A percentile compares a stretch with the other conserved stretches of the same genome.
These are phyloP conservation scores for Gastrodia elata DNA, from an alignment of 106 monocot genomes.

Conservation along the genomic window DNA sequence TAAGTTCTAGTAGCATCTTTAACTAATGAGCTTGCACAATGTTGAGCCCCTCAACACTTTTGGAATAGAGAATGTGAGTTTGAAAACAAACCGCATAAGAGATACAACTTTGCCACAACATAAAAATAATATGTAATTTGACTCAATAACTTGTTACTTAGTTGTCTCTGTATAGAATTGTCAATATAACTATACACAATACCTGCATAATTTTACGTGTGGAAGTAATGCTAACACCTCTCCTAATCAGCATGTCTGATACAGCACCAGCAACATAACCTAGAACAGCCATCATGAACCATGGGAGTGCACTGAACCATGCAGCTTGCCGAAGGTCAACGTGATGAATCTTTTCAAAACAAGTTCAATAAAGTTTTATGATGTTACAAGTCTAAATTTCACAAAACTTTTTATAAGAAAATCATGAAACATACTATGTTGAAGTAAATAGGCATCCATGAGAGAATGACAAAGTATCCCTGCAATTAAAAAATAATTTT, in stretches of 20 bases:
- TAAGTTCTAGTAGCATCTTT: not conserved
- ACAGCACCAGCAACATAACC: conserved; percentile 72
- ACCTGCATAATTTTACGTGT: conserved; percentile 96
- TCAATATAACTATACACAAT: conserved; percentile 2
- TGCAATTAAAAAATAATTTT: conserved; percentile 21
- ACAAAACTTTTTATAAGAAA: conserved; percentile 1
- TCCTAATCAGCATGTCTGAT: conserved; percentile 69
- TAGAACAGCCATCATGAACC: conserved; percentile 92
- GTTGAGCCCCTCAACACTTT: not conserved
- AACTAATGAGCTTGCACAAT: not conserved
- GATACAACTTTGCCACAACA: not conserved
- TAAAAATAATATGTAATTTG: not conserved
- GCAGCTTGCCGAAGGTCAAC: conserved; percentile 91
- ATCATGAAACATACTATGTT: conserved; percentile 53
- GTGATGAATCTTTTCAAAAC: conserved; percentile 48
- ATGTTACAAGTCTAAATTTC: conserved; percentile 4
- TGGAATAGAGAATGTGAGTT: not conserved
- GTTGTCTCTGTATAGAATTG: not conserved
- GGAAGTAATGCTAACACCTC: conserved; percentile 49
- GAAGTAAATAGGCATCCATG: conserved; percentile 97
- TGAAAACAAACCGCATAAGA: no score
- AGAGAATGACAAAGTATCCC: conserved; percentile 95
- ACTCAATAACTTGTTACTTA: not conserved
- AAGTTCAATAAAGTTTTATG: not conserved
- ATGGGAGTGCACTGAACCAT: conserved; percentile 95